Base-by-base conservation (phyloP, 768 basidiomycete species). In the Leccinum truebloodii region DNA sequence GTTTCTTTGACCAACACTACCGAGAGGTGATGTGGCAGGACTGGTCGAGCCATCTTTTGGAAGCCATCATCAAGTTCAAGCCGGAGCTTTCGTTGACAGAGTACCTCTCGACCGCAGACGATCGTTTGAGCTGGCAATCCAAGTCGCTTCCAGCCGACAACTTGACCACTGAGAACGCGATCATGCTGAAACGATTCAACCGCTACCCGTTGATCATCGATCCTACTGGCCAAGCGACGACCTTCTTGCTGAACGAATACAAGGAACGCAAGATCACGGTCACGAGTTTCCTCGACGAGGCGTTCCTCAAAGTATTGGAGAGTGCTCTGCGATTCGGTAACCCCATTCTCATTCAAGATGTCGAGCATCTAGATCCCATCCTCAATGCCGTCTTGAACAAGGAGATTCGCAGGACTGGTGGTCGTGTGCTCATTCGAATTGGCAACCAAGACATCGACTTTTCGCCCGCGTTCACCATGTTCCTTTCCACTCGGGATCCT, bases 401-500 rank as follows among this genome's bases (percentile, higher is more conserved):
- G 69, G 97, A 99, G 76, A 93, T 98, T 54, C 84, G 95, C 39
- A 85, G 95, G 28, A 97, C 97, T 2, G 97, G 97, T 48, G 97
- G 97, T 48, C 94, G 97, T 74, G 95, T 98, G 14, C 85, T 98
- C 44, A 97, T 99, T 63, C 92, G 97, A 39, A 80, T 98, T 22
- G 96, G 97, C 4, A 98, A 83, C 71, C 97, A 99, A 78, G 97
- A 99, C 66, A 98, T 99, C 73, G 97, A 99, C 73, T 98, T 98
- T 74, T 99, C 97, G 0, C 97, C 97, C 6, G 89, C 97, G n/a
- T 99, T 99, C 81, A 97, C 94, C 6, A 95, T 99, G 94, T 99
- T 99, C 86, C 82, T 99, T 49, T 93, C 96, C 2, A 99, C 97
- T 12, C 81, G 97, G 22, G 95, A 99, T 73, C 95, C 97, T 2